Evolutionary conservation across 768 basidiomycete species (phyloP).

Genomic region (Amanita exitialis): DNA sequence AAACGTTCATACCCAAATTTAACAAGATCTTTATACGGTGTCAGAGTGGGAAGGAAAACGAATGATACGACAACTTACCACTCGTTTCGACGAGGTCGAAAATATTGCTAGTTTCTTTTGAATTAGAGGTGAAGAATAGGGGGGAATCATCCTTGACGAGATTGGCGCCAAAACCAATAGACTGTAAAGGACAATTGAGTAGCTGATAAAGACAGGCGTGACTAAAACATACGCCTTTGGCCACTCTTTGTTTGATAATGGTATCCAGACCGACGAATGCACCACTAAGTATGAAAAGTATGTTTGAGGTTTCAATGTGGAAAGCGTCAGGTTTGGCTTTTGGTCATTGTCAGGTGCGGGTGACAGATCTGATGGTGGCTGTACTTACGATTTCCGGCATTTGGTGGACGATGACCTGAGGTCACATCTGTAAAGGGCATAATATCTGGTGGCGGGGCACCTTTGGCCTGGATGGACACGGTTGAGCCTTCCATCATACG

Average conservation of each 20-base stretch:
- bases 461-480: conserved; percentile 74
- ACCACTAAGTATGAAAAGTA: conserved; percentile 91
- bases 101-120: conserved; percentile 37
- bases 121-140: conserved; percentile 76
- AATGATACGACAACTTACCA: conserved; percentile 29
- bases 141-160: conserved; percentile 31
- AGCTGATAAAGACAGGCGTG: conserved; percentile 2
- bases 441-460: conserved; percentile 34
- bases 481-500: conserved; percentile 92
- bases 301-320: conserved; percentile 80
- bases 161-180: conserved; percentile 70
- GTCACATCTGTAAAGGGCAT: conserved; percentile 39
- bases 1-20: conserved; percentile 56
- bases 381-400: conserved; percentile 23
- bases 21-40: conserved; percentile 49
- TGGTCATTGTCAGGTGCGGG: neutral
- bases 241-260: conserved; percentile 68
- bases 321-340: conserved; percentile 54
- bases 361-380: neutral
- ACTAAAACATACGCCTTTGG: conserved; percentile 63
- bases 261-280: conserved; percentile 90
- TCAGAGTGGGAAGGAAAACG: neutral
- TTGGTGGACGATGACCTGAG: conserved; percentile 39
- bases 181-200: conserved; percentile 32
- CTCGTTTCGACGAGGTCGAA: conserved; percentile 65